Evolutionary conservation across 768 basidiomycete genomes (phyloP).

Genomic region (Termitomyces bulborhizus): DNA sequence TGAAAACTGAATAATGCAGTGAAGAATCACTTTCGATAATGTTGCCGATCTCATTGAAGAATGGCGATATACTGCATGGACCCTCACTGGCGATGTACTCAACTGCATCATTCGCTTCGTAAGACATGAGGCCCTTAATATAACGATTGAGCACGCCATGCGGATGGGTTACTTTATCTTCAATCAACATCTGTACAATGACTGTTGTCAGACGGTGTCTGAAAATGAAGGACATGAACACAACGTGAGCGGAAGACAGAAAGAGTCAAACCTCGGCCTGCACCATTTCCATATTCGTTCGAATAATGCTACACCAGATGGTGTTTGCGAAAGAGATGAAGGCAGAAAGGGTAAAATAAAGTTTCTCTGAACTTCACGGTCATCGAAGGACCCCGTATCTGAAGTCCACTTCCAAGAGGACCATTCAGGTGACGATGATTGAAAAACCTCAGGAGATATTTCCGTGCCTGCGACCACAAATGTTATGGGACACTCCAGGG

Average conservation of each 20-base stretch:
- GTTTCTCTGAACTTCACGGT: background rate
- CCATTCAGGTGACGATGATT: background rate
- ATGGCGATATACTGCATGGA: background rate
- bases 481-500: background rate
- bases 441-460: background rate
- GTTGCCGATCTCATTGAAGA: background rate
- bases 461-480: conserved; percentile 1
- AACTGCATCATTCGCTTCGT: background rate
- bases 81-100: background rate
- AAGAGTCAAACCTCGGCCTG: background rate
- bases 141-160: conserved; percentile 1
- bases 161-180: background rate
- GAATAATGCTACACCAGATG: background rate
- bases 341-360: background rate
- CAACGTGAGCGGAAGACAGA: background rate
- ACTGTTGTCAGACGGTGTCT: background rate
- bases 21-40: background rate
- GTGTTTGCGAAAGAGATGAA: background rate
- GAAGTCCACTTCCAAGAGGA: conserved; percentile 1
- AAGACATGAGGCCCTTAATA: background rate
- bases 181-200: background rate
- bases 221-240: background rate
- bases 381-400: background rate
- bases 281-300: conserved; percentile 4
- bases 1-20: no score